These are phyloP conservation scores for Staphylotrichum longicolle DNA, from an alignment of 495 filamentous ascomycete species.

Conservation along the genomic window DNA sequence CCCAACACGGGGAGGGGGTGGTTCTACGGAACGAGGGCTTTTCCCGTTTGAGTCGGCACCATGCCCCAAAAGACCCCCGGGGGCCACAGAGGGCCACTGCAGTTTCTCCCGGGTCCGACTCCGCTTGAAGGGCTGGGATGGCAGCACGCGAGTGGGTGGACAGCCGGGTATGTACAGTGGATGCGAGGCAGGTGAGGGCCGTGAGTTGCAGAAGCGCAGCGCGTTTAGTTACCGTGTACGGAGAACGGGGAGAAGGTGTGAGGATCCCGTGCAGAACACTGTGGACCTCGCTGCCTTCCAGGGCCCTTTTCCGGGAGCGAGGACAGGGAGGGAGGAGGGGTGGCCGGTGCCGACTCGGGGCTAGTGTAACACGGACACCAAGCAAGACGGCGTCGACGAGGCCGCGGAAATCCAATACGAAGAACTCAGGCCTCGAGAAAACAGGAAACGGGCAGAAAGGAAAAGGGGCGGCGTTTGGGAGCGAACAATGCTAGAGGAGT, in stretches of 20 bases:
- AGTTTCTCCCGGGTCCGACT: conserved; percentile 11
- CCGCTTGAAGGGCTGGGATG: conserved; percentile 14
- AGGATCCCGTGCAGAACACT: conserved; percentile 6
- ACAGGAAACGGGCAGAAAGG: background rate
- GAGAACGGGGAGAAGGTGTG: background rate
- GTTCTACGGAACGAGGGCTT: conserved; percentile 20
- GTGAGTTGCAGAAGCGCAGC: background rate
- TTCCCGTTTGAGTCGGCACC: conserved; percentile 29
- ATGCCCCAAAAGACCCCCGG: conserved; percentile 8
- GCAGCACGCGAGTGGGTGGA: conserved; percentile 7
- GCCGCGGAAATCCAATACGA: background rate
- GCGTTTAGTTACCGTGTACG: too few relatives aligned
- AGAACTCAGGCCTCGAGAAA: background rate
- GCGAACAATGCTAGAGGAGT: too few relatives aligned
- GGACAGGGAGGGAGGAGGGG: conserved; percentile 3
- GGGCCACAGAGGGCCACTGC: background rate
- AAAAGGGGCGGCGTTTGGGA: background rate
- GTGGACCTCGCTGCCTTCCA: conserved; percentile 9
- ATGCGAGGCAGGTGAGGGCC: background rate
- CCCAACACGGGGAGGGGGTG: conserved; percentile 24
- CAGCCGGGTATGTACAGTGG: background rate
- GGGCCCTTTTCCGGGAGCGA: conserved; percentile 3
- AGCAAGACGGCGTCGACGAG: background rate
- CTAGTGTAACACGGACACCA: conserved; percentile 8
- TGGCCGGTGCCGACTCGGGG: conserved; percentile 6